Conservation (phyloP, 176 grass and related monocot genomes). For the Metroxylon sagu region DNA sequence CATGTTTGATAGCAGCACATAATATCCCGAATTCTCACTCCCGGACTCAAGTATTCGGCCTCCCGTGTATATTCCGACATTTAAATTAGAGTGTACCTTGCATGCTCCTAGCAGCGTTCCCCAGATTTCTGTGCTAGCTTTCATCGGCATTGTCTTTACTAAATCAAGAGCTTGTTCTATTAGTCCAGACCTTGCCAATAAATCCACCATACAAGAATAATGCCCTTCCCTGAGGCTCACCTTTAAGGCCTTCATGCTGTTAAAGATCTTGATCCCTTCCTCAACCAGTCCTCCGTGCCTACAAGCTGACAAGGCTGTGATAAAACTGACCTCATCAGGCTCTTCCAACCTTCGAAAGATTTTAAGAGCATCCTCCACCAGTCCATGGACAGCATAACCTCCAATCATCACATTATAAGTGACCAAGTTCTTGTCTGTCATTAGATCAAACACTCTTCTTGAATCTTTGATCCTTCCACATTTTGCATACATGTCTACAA, state of each 20-base stretch:
- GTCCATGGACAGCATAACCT: slow-evolving; percentile 18
- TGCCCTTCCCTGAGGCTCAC: slow-evolving; percentile 16
- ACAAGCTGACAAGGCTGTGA: slow-evolving; percentile 6
- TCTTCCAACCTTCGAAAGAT: slow-evolving; percentile 11
- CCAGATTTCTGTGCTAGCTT: slow-evolving; percentile 13
- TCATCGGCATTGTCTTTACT: slow-evolving; percentile 9
- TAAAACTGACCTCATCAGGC: slow-evolving; percentile 22
- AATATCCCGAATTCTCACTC: slow-evolving; percentile 19
- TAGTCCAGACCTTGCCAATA: slow-evolving; percentile 15
- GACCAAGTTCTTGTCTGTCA: slow-evolving; percentile 22
- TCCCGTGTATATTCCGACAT: slow-evolving; percentile 18
- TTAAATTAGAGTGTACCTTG: slow-evolving; percentile 15
- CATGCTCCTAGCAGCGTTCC: slow-evolving; percentile 24
- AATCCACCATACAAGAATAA: slow-evolving; percentile 16
- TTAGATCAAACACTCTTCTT: slow-evolving; percentile 15
- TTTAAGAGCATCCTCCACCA: slow-evolving; percentile 14
- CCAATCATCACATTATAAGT: slow-evolving; percentile 26
- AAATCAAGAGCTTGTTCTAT: slow-evolving; percentile 15
- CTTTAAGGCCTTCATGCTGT: slow-evolving; percentile 4
- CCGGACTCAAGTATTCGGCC: slow-evolving; percentile 5
- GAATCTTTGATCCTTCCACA: slow-evolving; percentile 14
- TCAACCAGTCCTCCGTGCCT: slow-evolving; percentile 20
- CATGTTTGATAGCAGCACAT: slow-evolving; percentile 18
- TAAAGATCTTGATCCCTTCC: slow-evolving; percentile 16
- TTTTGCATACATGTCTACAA: slow-evolving; percentile 24